Conservation (phyloP, 768 basidiomycete species). For the Gyrodon lividus region DNA sequence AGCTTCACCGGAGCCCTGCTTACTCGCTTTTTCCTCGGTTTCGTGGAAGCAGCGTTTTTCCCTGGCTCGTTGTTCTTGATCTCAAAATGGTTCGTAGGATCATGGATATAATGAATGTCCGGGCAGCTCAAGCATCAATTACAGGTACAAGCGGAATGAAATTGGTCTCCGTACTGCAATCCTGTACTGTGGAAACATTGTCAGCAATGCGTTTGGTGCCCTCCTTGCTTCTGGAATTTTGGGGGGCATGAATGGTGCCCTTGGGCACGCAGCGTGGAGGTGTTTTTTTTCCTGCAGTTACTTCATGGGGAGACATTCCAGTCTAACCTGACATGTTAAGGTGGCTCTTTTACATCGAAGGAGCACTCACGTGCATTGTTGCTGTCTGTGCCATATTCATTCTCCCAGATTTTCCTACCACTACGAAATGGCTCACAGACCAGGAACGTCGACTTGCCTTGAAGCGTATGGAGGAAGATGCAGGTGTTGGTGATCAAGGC, state of each 20-base stretch:
- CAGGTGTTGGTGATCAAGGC: constrained; percentile 53
- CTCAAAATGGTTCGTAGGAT: constrained; percentile 32
- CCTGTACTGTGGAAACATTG: constrained; percentile 50
- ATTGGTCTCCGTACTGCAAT: constrained; percentile 44
- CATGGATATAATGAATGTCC: constrained; percentile 29
- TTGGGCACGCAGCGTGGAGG: constrained; percentile 54
- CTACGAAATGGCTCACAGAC: constrained; percentile 35
- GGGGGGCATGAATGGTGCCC: constrained; percentile 44
- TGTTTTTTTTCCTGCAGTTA: constrained; percentile 26
- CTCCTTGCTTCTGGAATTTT: constrained; percentile 50
- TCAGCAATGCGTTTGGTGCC: constrained; percentile 56
- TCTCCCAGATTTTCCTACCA: constrained; percentile 49
- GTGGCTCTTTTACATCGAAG: constrained; percentile 52
- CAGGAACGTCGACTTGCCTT: constrained; percentile 47
- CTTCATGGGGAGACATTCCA: not conserved
- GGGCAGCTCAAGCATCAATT: constrained; percentile 18
- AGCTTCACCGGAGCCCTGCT: constrained; percentile 43
- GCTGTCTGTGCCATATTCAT: constrained; percentile 46
- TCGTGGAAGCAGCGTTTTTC: constrained; percentile 50
- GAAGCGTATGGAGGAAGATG: constrained; percentile 63
- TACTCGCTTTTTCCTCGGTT: constrained; percentile 54
- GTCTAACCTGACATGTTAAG: constrained; percentile 26
- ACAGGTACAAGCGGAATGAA: constrained; percentile 46
- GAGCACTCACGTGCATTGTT: constrained; percentile 43
- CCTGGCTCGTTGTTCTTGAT: constrained; percentile 43